Evolutionary conservation across 257 asterid genomes (phyloP).

Genomic region (Mentha longifolia): DNA sequence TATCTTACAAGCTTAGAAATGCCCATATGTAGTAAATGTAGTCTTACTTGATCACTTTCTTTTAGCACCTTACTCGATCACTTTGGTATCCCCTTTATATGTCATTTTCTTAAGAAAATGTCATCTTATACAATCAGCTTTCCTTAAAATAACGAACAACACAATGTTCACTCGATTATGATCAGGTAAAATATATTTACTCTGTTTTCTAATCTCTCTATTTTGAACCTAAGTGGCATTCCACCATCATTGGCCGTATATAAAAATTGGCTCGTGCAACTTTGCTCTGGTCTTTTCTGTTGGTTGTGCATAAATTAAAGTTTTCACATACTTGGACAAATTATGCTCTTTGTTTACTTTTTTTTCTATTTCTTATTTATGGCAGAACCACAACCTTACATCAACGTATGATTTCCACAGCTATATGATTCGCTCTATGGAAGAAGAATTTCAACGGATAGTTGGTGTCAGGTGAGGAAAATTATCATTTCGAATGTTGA

Average conservation of each 20-base stretch:
- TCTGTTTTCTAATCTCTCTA: background rate
- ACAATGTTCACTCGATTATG: background rate
- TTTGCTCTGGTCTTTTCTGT: background rate
- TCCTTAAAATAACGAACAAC: background rate
- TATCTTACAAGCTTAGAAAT: background rate
- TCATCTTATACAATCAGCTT: background rate
- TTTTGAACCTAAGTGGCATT: background rate
- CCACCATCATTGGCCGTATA: too few relatives aligned
- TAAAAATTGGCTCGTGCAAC: background rate
- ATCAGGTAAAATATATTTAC: background rate
- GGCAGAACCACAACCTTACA: conserved; percentile 99
- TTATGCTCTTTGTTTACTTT: conserved; percentile 36
- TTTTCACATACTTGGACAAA: conserved; percentile 17
- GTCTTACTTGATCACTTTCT: background rate
- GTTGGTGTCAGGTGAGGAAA: conserved; percentile 94
- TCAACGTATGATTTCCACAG: conserved; percentile 98
- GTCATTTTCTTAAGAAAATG: background rate
- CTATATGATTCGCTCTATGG: conserved; percentile 99
- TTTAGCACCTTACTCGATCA: too few relatives aligned
- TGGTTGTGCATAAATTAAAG: background rate
- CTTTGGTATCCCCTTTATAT: background rate
- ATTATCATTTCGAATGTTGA: conserved; percentile 15
- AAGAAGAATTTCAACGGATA: conserved; percentile 96
- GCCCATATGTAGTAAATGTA: background rate
- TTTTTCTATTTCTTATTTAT: conserved; percentile 51